Conservation (phyloP, 2,329 filamentous ascomycete genomes). For the Curvularia sp. region DNA sequence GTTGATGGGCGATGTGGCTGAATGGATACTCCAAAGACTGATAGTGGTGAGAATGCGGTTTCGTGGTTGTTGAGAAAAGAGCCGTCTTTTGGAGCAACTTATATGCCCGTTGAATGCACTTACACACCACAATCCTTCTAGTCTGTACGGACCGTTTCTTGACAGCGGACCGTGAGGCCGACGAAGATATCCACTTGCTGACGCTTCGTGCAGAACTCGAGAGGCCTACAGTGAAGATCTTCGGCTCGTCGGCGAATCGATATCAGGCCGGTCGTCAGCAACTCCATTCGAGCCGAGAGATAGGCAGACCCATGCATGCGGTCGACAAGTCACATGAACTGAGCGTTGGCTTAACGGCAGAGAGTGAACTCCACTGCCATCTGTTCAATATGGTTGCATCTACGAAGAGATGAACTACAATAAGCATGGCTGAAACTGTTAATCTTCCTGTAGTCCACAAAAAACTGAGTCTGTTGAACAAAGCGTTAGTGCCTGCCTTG, state of each 20-base stretch:
- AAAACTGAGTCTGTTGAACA: not conserved
- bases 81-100: not conserved
- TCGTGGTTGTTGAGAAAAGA: not conserved
- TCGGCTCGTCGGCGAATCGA: slow-evolving; percentile 3
- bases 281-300: not conserved
- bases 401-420: not conserved
- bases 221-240: not conserved
- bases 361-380: not conserved
- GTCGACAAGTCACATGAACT: not conserved
- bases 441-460: not conserved
- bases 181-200: not conserved
- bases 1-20: not conserved
- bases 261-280: not conserved
- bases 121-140: not conserved
- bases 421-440: not conserved
- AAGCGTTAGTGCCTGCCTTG: too few relatives aligned
- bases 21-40: not conserved
- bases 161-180: slow-evolving; percentile 5
- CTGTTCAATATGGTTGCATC: not conserved
- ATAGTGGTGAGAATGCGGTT: not conserved
- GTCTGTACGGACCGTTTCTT: not conserved
- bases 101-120: not conserved
- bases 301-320: not conserved
- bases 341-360: not conserved
- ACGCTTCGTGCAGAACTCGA: not conserved